Evolutionary conservation across 1,139 yeast species (phyloP).

Genomic region (Suhomyces ambrosiae): DNA sequence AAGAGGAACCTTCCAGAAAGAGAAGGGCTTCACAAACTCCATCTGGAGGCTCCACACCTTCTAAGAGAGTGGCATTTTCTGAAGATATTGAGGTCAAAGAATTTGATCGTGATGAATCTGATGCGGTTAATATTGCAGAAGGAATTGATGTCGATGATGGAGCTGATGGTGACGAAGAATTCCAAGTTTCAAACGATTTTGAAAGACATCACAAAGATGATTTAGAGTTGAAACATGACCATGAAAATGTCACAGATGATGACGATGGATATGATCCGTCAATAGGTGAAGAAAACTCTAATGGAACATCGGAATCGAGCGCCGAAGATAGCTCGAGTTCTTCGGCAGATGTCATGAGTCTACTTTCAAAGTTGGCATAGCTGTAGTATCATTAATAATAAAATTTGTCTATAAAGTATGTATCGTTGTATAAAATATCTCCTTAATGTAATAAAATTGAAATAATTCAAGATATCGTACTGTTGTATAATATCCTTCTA

Average conservation of each 20-base stretch:
- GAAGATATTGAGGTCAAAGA: constrained; percentile 51
- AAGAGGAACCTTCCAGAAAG: constrained; percentile 12
- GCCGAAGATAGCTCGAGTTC: constrained; percentile 19
- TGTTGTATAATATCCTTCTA: neutral
- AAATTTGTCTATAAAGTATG: constrained; percentile 5
- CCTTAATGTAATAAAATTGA: constrained; percentile 17
- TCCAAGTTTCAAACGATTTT: constrained; percentile 16
- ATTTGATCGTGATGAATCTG: constrained; percentile 40
- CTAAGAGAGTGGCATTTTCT: constrained; percentile 48
- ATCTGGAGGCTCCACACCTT: constrained; percentile 33
- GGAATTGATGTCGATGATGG: constrained; percentile 16
- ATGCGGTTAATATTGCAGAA: constrained; percentile 24
- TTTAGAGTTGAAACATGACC: constrained; percentile 33
- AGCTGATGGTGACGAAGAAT: constrained; percentile 13
- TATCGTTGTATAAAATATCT: neutral
- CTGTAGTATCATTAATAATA: constrained; percentile 3
- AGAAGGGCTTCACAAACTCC: constrained; percentile 23
- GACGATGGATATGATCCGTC: constrained; percentile 28
- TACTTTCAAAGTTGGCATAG: constrained; percentile 37
- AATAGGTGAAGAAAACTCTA: constrained; percentile 2
- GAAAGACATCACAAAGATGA: constrained; percentile 34
- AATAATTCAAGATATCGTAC: constrained; percentile 7
- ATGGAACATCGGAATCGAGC: constrained; percentile 9
- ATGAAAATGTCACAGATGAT: constrained; percentile 15
- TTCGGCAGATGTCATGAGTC: constrained; percentile 32